phyloP scores from a whole-genome alignment of 148 eudicot genomes.

The Rhododendron ovatum region DNA sequence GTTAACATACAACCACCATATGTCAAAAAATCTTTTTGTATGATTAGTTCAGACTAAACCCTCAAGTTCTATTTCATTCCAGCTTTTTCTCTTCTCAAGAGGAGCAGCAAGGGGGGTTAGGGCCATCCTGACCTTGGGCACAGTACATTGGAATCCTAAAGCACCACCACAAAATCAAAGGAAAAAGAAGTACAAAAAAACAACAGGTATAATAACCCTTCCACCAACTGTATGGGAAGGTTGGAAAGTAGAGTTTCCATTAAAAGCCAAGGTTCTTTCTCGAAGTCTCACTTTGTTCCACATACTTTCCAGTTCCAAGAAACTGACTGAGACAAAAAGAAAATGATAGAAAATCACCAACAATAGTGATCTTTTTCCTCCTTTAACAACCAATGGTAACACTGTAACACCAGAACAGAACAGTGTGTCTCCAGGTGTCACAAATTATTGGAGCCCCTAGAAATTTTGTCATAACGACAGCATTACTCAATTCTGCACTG shows the following conservation, averaged over 20 bases:
- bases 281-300: neutral
- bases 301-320: neutral
- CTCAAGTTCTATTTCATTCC: neutral
- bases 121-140: neutral
- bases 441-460: neutral
- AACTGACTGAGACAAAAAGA: neutral
- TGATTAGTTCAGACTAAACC: neutral
- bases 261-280: neutral
- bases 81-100: neutral
- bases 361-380: neutral
- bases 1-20: neutral
- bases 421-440: neutral
- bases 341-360: neutral
- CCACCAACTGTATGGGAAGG: neutral
- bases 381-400: neutral
- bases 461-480: neutral
- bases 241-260: neutral
- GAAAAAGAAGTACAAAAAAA: neutral
- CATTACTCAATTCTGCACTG: neutral
- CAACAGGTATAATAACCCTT: neutral
- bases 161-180: neutral
- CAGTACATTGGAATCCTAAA: neutral
- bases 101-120: neutral
- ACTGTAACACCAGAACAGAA: neutral
- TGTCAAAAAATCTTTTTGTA: neutral